Base-by-base conservation (phyloP, 163 green algal species). In the Scenedesmus sp. region DNA sequence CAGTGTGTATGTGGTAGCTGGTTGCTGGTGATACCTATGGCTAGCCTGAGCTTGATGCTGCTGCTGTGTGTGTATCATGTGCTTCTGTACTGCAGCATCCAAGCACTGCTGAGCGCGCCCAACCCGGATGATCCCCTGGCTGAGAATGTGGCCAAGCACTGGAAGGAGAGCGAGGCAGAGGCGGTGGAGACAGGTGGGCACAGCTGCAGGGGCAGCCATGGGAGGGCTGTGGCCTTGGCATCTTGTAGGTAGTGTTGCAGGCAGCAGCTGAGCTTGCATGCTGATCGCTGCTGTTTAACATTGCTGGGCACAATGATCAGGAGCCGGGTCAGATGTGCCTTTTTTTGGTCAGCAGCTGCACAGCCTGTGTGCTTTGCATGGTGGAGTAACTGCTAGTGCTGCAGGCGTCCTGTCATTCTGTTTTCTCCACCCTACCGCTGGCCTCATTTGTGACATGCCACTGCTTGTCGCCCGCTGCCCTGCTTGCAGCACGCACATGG, bases 81-180 rank as follows among this genome's bases (percentile, higher is more conserved):
- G 30, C 24, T 12, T 43, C 5, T 40, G 4, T 1, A 22, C 1
- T 91, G 89, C 96, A 98, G 96, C 91, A 99, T 99, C 85, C 98
- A 99, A 93, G 98, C 98, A 2, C 90, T 99, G 81, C 94, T 99
- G 88, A 97, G 93, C 87, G 97, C 98, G 1, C 98, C 98, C 51
- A 99, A 99, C 93, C 98, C 98, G 13, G 98, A 99, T 83, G 98
- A 99, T 94, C 98, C 98, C 0, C 94, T 99, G 81, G 97, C 97
- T 24, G 98, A 99, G 46, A 96, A 98, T 70, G 93, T 99, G 42
- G 98, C 98, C 26, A 98, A 97, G 91, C 96, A 99, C 87, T 99
- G 98, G 98, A 99, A 99, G 92, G 94, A 96, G 1, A 97, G 99
- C 90, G 98, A 99, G 95, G 83, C 78, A 20, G 94, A 95, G 56